A percentile compares a stretch with the other conserved stretches of the same genome.
Conservation (phyloP, 2,329 filamentous ascomycete species). For the Dactylellina cionopaga region DNA sequence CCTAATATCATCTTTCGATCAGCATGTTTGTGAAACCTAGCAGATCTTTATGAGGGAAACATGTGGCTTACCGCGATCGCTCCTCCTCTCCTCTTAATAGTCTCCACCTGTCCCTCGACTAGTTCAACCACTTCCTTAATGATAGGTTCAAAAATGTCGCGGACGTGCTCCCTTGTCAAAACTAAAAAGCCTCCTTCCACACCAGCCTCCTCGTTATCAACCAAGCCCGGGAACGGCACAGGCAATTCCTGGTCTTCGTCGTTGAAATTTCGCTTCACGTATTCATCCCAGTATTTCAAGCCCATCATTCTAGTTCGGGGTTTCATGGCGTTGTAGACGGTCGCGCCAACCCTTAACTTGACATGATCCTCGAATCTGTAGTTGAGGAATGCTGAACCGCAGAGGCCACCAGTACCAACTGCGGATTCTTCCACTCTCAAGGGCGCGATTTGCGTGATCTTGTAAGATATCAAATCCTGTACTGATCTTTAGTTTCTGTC, state of each 20-base stretch:
- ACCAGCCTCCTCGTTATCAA: slow-evolving; percentile 78
- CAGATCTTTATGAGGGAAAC: neutral
- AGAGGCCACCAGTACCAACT: slow-evolving; percentile 79
- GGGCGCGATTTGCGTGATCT: slow-evolving; percentile 77
- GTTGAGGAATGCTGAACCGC: slow-evolving; percentile 75
- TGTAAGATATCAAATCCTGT: slow-evolving; percentile 75
- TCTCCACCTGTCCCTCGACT: slow-evolving; percentile 74
- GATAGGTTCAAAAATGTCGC: slow-evolving; percentile 77
- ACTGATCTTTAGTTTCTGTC: neutral
- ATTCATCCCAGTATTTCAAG: slow-evolving; percentile 82
- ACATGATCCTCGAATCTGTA: slow-evolving; percentile 73
- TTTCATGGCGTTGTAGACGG: slow-evolving; percentile 51
- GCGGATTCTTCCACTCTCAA: slow-evolving; percentile 80
- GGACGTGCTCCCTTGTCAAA: slow-evolving; percentile 69
- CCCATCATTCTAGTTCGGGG: slow-evolving; percentile 63
- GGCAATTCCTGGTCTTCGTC: slow-evolving; percentile 81
- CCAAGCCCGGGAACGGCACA: slow-evolving; percentile 78
- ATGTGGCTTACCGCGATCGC: slow-evolving; percentile 62
- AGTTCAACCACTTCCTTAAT: slow-evolving; percentile 75
- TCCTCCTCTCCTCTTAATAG: slow-evolving; percentile 70
- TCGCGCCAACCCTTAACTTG: slow-evolving; percentile 49
- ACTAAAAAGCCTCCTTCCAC: slow-evolving; percentile 80
- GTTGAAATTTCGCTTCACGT: slow-evolving; percentile 84
- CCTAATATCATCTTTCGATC: slow-evolving; percentile 61
- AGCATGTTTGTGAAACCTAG: slow-evolving; percentile 31